Conservation (phyloP, 352 stramenopile genomes). For the Pythium insidiosum region DNA sequence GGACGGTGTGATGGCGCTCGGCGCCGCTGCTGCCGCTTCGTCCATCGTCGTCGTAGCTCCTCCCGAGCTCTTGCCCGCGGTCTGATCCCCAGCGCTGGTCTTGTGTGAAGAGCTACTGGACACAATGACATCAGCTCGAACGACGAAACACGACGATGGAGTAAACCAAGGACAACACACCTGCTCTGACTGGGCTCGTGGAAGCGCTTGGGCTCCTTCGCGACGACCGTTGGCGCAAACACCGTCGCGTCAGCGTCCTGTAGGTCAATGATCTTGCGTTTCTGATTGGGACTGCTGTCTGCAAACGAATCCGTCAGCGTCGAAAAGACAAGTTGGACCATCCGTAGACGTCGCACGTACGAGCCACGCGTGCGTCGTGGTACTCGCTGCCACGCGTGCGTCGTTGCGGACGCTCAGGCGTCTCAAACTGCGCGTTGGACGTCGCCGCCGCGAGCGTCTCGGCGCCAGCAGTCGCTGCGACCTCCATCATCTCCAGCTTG, state of each 20-base stretch:
- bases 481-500: conserved; percentile 2
- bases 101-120: too few species aligned
- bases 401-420: conserved; percentile 31
- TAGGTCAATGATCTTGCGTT: conserved; percentile 55
- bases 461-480: not conserved
- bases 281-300: conserved; percentile 58
- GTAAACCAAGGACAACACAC: too few species aligned
- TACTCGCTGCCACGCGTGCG: conserved; percentile 16
- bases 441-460: not conserved
- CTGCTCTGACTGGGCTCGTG: conserved; percentile 41
- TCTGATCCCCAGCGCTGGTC: too few species aligned
- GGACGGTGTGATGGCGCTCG: conserved; percentile 39
- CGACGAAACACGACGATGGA: too few species aligned
- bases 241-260: conserved; percentile 26
- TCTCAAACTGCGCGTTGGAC: conserved; percentile 19
- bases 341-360: conserved; percentile 6
- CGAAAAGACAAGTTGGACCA: not conserved
- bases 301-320: not conserved
- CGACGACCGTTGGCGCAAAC: conserved; percentile 19
- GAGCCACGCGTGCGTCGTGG: conserved; percentile 14
- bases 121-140: too few species aligned
- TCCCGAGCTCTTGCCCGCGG: conserved; percentile 2
- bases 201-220: conserved; percentile 56
- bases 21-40: too few species aligned
- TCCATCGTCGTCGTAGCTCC: not conserved